Conservation (phyloP, 805 yeast genomes). For the Ogataea wickerhamii region DNA sequence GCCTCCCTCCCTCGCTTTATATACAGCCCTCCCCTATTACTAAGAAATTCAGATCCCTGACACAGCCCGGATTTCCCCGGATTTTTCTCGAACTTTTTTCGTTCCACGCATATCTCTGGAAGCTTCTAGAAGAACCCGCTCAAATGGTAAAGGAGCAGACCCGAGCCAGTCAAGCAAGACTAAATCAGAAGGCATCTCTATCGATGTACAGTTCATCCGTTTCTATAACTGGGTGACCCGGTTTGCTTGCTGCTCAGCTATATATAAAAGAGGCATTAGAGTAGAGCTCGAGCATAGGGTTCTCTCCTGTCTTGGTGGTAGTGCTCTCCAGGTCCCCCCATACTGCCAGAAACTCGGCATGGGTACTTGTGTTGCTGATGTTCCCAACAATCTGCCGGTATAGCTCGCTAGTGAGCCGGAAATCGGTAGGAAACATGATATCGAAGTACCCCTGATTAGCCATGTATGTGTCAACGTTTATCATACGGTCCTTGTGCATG, state of each 20-base stretch:
- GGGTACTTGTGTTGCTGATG: conserved; percentile 49
- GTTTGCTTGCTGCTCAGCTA: no score
- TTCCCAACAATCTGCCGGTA: conserved; percentile 65
- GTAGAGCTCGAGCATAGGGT: conserved; percentile 78
- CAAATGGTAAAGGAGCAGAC: no score
- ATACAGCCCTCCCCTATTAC: no score
- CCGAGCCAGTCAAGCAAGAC: no score
- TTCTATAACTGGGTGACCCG: no score
- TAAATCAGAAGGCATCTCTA: no score
- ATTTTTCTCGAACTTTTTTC: conserved; percentile 11
- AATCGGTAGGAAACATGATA: conserved; percentile 83
- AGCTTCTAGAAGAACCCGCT: conserved; percentile 15
- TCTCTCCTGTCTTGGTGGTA: conserved; percentile 72
- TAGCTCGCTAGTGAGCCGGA: conserved; percentile 54
- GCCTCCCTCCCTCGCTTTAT: no score
- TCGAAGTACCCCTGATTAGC: conserved; percentile 84
- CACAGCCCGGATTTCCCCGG: conserved; percentile 11
- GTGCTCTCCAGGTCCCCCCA: conserved; percentile 74
- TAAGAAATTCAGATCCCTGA: no score
- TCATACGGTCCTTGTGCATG: conserved; percentile 60
- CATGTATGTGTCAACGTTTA: conserved; percentile 71
- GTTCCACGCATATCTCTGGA: conserved; percentile 1
- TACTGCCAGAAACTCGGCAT: conserved; percentile 57
- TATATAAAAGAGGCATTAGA: conserved; percentile 67
- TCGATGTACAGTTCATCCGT: no score